Evolutionary conservation across 306 rosid genomes (phyloP), one percentile per base, ranked within the genome.

Genomic region (Prunus campanulata): DNA sequence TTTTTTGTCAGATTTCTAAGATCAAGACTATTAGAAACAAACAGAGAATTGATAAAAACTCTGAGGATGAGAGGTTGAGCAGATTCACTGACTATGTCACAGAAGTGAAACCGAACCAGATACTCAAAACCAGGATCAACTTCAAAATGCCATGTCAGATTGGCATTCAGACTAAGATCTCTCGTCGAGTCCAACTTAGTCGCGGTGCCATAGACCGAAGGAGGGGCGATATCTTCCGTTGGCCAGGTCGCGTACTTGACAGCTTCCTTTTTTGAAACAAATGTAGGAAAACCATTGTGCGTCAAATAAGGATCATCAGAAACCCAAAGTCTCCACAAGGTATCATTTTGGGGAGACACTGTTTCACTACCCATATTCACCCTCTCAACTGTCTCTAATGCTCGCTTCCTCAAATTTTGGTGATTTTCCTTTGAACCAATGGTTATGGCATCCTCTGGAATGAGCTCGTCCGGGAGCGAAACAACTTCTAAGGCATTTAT

Each of bases 101-200:
- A 91, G 80, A 87, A 91, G 70, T 91, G 93, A 82, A 87, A 86
- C 66, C 96, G 90, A 52, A 91, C 72, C 46, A 91, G 71, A 83
- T 91, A 88, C 69, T 88, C 86, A 60, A 88, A 91, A 49, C 87
- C 87, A 6, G 84, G 91, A 83, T 82, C 86, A 22, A 84, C 88
- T 9, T 77, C 51, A 4, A 91, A 91, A 61, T 47, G 15, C 93
- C 93, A 91, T 19, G 96, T 78, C 44, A 87, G 63, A 49, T 91
- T 91, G 35, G 79, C 86, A 20, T 51, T 68, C 6, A 42, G 39
- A 22, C 32, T 27, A 7, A 78, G 24, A 22, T 87, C 87, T 3
- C 1, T 2, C 9, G 46, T 72, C 22, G 64, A 18, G 6, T 61
- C 39, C 80, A 85, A 72, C 77, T n/a, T 70, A 16, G 93, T 88